Evolutionary conservation across 106 monocot genomes (phyloP).

Genomic region (Platanthera guangdongensis): DNA sequence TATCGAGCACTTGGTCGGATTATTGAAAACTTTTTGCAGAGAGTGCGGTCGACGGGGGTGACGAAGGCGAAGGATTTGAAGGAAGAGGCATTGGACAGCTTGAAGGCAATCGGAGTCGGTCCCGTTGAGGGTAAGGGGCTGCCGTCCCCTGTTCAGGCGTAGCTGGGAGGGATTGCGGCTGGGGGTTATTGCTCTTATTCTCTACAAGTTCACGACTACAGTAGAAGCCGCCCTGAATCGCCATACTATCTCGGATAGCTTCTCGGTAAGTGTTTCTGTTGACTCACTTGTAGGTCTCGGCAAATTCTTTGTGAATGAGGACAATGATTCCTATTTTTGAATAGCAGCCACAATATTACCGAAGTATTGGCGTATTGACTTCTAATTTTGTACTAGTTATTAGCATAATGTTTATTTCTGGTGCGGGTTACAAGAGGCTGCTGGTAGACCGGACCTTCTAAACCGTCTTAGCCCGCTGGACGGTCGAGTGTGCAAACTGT

Average conservation of each 20-base stretch:
- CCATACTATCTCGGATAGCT: slow-evolving; percentile 79
- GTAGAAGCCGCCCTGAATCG: slow-evolving; percentile 79
- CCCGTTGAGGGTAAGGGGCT: slow-evolving; percentile 38
- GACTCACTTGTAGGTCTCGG: neutral
- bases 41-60: slow-evolving; percentile 69
- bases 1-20: neutral
- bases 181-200: slow-evolving; percentile 70
- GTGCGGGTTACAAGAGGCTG: no score
- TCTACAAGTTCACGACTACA: slow-evolving; percentile 82
- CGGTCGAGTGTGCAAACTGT: no score
- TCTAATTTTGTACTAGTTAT: no score
- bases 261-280: slow-evolving; percentile 54
- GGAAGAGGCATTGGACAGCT: slow-evolving; percentile 66
- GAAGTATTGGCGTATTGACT: no score
- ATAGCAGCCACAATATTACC: no score
- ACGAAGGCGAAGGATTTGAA: slow-evolving; percentile 45
- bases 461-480: no score
- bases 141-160: slow-evolving; percentile 71
- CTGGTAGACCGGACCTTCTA: no score
- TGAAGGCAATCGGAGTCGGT: slow-evolving; percentile 43
- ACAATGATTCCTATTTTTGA: neutral
- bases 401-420: no score
- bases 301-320: neutral
- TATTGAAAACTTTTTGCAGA: slow-evolving; percentile 29
- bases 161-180: slow-evolving; percentile 71